phyloP scores from a whole-genome alignment of 345 rosid genomes.

The Erodium maritimum region DNA sequence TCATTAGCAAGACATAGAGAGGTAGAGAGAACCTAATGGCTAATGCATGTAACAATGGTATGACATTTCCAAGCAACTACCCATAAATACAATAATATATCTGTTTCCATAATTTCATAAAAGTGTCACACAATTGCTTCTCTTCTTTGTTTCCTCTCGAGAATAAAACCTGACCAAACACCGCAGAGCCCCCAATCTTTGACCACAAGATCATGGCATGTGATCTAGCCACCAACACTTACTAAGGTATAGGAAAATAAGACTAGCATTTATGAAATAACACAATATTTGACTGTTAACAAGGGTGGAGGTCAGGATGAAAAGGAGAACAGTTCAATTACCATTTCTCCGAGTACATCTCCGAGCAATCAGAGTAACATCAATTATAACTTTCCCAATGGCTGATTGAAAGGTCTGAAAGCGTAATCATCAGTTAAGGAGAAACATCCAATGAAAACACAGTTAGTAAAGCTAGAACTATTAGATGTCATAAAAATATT shows the following conservation, averaged over 20 bases:
- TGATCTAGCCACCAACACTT: too few relatives aligned
- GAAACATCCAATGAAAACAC: slow-evolving; percentile 10
- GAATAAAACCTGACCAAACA: not conserved
- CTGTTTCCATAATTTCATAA: not conserved
- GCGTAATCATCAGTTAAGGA: slow-evolving; percentile 55
- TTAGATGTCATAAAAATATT: not conserved
- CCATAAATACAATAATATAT: too few relatives aligned
- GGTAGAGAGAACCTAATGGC: too few relatives aligned
- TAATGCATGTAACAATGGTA: not conserved
- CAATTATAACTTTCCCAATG: slow-evolving; percentile 72
- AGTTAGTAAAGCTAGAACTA: not conserved
- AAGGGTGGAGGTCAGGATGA: not conserved
- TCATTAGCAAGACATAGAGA: not conserved
- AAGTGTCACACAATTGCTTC: not conserved
- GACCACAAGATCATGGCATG: not conserved
- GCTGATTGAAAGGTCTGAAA: slow-evolving; percentile 86
- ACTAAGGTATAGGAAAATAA: too few relatives aligned
- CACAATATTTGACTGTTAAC: not conserved
- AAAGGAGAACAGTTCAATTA: slow-evolving; percentile 14
- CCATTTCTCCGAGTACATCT: slow-evolving; percentile 97
- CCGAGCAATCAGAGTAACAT: slow-evolving; percentile 83
- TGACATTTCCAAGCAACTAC: not conserved
- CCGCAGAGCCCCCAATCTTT: not conserved
- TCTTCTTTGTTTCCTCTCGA: not conserved
- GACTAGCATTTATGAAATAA: not conserved